Evolutionary conservation across 352 stramenopile species (phyloP), one percentile per base, ranked within the genome.

Genomic region (Pythium biforme): DNA sequence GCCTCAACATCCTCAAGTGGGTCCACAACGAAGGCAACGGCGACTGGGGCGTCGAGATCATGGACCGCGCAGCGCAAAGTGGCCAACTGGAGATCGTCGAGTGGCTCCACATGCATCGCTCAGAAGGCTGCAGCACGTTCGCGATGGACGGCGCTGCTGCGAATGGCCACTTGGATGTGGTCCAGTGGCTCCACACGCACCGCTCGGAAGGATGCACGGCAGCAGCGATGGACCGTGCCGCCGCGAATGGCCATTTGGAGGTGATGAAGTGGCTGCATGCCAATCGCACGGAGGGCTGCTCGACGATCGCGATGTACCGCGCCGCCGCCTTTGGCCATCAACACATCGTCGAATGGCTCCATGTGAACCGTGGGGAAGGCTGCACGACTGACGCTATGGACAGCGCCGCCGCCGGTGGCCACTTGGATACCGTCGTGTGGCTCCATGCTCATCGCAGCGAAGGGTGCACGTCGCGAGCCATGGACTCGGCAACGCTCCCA

Each of bases 1-100:
- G 59, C 26, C 23, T 72, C 14, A 45, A 72, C 14, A 64, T 68
- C 37, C 54, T 72, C 20, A 60, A 53, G 26, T 72, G 62, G 57
- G 33, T 60, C 43, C 33, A 69, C 51, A 57, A 64, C 19, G 48
- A 69, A 64, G 55, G 47, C n/a, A 55, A 43, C 11, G 55, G 59
- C 10, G 64, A 61, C 19, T 67, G 61, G 53, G 61, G 62, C 11
- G 55, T 59, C 23, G 55, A 64, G 15, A 46, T 69, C 19, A 64
- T 69, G 55, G 62, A 64, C 26, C 55, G 50, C 12, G 62, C 62
- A 0, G 62, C 62, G 8, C 40, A 60, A 23, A 57, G 49, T 19
- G 62, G 62, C 9, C 55, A 54, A 1, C 55, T 69, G 2, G 41
- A 64, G 17, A 61, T 64, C 40, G 62, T 69, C 31, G 17, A 69